Evolutionary conservation across 805 yeast genomes (phyloP).

Genomic region (Lachancea thermotolerans): DNA sequence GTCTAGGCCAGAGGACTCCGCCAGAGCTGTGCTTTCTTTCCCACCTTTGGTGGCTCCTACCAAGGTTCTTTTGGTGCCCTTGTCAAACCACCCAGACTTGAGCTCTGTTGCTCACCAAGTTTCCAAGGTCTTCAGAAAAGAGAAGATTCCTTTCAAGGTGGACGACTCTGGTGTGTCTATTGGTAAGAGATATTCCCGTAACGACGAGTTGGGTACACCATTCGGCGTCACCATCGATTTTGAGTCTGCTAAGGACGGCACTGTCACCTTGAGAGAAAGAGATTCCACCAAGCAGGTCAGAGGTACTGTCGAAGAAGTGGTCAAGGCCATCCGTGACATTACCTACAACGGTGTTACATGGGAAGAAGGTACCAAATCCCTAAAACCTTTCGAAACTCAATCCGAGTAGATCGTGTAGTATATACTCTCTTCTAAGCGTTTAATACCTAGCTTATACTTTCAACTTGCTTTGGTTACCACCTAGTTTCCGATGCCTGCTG

Average conservation of each 20-base stretch:
- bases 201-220: slow-evolving; percentile 98
- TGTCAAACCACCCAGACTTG: slow-evolving; percentile 76
- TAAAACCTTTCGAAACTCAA: slow-evolving; percentile 70
- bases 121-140: slow-evolving; percentile 62
- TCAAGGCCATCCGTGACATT: slow-evolving; percentile 67
- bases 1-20: slow-evolving; percentile 84
- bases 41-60: slow-evolving; percentile 97
- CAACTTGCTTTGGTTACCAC: not conserved
- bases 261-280: slow-evolving; percentile 94
- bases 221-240: slow-evolving; percentile 97
- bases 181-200: slow-evolving; percentile 97
- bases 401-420: slow-evolving; percentile 29
- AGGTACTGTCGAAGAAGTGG: slow-evolving; percentile 70
- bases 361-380: slow-evolving; percentile 74
- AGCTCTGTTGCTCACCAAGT: slow-evolving; percentile 68
- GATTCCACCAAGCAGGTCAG: slow-evolving; percentile 95
- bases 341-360: slow-evolving; percentile 71
- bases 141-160: slow-evolving; percentile 87
- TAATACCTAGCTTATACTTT: not conserved
- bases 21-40: slow-evolving; percentile 86
- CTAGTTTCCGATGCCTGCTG: not conserved
- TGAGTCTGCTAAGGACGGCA: slow-evolving; percentile 78
- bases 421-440: not conserved
- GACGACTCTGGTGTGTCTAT: slow-evolving; percentile 97
- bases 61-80: slow-evolving; percentile 90